Conservation (phyloP, 2,329 filamentous ascomycete species). For the Exophiala dermatitidis region DNA sequence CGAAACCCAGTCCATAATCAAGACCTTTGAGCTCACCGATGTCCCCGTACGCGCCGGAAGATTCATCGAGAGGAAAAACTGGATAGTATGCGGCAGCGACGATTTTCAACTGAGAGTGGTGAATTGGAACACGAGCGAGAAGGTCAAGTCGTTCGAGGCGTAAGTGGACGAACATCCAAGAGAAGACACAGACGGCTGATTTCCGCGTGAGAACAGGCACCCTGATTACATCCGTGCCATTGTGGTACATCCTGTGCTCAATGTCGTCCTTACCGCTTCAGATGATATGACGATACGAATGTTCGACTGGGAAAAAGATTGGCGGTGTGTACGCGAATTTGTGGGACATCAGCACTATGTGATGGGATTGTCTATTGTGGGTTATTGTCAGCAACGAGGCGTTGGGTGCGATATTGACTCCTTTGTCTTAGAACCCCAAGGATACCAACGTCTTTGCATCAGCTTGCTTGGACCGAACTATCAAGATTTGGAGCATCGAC, state of each 20-base stretch:
- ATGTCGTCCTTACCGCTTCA: constrained; percentile 89
- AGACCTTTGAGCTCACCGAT: constrained; percentile 98
- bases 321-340: constrained; percentile 96
- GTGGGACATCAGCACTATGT: constrained; percentile 96
- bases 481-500: constrained; percentile 96
- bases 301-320: constrained; percentile 98
- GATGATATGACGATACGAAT: constrained; percentile 99
- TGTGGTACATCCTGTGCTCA: constrained; percentile 87
- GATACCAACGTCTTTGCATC: constrained; percentile 74
- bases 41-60: constrained; percentile 94
- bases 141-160: constrained; percentile 41
- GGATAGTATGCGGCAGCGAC: constrained; percentile 93
- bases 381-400: background rate
- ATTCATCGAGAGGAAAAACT: constrained; percentile 97
- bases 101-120: constrained; percentile 86
- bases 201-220: constrained; percentile 42
- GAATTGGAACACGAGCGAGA: constrained; percentile 99
- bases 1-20: constrained; percentile 92
- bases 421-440: constrained; percentile 88
- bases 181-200: background rate
- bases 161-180: constrained; percentile 5
- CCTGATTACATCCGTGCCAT: constrained; percentile 98
- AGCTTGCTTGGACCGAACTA: constrained; percentile 89
- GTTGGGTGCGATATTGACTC: constrained; percentile 23
- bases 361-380: constrained; percentile 55